These are phyloP conservation scores for Mycena alexandri DNA, from an alignment of 768 basidiomycete genomes.

Conservation along the genomic window DNA sequence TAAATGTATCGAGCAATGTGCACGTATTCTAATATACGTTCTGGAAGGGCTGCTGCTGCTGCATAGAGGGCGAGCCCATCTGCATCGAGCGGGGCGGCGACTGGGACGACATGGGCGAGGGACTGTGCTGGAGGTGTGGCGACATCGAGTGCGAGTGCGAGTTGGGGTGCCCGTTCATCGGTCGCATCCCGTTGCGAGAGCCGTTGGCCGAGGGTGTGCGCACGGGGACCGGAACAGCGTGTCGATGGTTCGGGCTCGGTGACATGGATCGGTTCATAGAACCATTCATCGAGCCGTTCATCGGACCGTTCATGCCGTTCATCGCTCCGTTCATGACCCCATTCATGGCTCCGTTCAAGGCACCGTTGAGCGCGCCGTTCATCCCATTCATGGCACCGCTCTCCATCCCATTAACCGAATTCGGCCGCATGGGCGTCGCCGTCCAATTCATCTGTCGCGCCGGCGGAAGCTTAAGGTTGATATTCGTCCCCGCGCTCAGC, in stretches of 20 bases:
- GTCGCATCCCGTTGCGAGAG: conserved; percentile 57
- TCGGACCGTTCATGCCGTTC: not conserved
- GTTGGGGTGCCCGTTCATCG: conserved; percentile 58
- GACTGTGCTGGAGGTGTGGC: conserved; percentile 63
- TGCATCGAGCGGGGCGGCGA: conserved; percentile 67
- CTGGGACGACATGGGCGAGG: conserved; percentile 62
- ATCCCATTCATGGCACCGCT: conserved; percentile 39
- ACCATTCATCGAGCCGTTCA: not conserved
- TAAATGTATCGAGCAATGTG: conserved; percentile 26
- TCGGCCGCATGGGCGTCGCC: conserved; percentile 46
- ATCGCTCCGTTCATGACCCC: conserved; percentile 1
- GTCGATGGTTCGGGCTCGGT: conserved; percentile 53
- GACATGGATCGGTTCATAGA: conserved; percentile 42
- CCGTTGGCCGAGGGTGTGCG: conserved; percentile 72
- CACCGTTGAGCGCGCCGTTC: conserved; percentile 7
- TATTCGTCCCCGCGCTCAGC: conserved; percentile 47
- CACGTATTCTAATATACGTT: conserved; percentile 61
- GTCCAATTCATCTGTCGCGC: conserved; percentile 56
- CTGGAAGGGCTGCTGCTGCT: conserved; percentile 67
- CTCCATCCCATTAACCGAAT: conserved; percentile 38
- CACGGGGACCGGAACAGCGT: conserved; percentile 53
- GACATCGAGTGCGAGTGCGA: conserved; percentile 56
- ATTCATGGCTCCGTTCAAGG: conserved; percentile 30
- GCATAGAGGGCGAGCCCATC: conserved; percentile 67
- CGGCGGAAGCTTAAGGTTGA: conserved; percentile 59